Evolutionary conservation across 805 yeast genomes (phyloP).

Genomic region (Lipomyces orientalis): DNA sequence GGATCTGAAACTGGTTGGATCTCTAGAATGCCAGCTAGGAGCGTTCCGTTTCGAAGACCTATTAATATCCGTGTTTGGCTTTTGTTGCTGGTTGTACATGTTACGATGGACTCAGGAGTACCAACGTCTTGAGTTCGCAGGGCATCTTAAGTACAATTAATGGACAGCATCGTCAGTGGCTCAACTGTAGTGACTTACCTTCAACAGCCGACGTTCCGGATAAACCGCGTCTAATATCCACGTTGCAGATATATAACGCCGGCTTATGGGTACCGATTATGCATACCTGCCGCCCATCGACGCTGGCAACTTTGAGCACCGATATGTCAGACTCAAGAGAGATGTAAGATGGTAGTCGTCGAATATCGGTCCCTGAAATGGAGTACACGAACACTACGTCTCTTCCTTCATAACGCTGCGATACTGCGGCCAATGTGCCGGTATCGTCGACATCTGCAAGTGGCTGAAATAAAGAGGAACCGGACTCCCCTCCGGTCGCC

Average conservation of each 20-base stretch:
- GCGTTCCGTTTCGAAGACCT: constrained; percentile 28
- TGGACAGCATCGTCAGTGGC: background rate
- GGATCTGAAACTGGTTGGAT: background rate
- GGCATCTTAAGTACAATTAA: background rate
- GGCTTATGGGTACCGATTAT: constrained; percentile 27
- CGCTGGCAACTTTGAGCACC: background rate
- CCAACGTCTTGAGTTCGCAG: constrained; percentile 10
- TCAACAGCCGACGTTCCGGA: background rate
- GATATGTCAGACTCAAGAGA: constrained; percentile 8
- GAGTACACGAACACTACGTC: constrained; percentile 5
- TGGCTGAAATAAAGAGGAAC: background rate
- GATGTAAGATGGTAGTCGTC: background rate
- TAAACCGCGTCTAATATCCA: constrained; percentile 4
- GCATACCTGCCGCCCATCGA: constrained; percentile 9
- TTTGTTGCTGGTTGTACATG: background rate
- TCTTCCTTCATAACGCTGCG: background rate
- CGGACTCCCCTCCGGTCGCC: background rate
- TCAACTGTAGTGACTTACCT: background rate
- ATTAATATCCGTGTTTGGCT: constrained; percentile 8
- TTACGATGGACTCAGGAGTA: constrained; percentile 9
- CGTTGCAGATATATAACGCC: background rate
- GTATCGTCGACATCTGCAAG: constrained; percentile 23
- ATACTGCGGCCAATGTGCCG: constrained; percentile 9
- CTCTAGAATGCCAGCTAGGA: background rate
- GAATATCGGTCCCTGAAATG: background rate